Evolutionary conservation across 768 basidiomycete genomes (phyloP), one percentile per base, ranked within the genome.

Genomic region (Chlorophyllum brunneum): DNA sequence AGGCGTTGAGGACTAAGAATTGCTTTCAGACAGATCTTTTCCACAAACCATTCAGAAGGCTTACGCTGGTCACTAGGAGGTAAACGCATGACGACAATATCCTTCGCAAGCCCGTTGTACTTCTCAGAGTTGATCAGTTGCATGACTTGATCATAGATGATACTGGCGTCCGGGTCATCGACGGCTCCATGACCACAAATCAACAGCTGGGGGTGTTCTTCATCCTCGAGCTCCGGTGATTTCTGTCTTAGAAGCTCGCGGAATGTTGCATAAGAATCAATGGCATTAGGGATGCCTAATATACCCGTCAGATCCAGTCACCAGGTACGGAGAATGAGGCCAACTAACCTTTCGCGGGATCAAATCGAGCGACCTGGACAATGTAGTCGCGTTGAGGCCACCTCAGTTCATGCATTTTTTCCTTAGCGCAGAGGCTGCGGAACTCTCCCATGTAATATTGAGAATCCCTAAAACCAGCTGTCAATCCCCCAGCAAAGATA

Each of bases 101-200:
- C 85, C 56, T 77, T 70, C 2, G 77, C 63, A 57, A 78, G 84
- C 48, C 71, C 68, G 33, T 64, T 74, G 67, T 85, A 84, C 3
- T 73, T 69, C 8, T 74, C 73, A 0, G 74, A 74, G 45, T 65
- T 61, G 38, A 91, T 76, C 56, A 85, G 69, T 55, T 81, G 77
- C 63, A 86, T 77, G 56, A 85, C 75, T 63, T 90, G 78, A 58
- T 92, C 90, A 65, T 92, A 92, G 67, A 92, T 92, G 72, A 90
- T 89, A 68, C 85, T 90, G 11, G 92, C 92, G 73, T 97, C 92
- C 13, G 92, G 94, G 67, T 97, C 94, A 60, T 97, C 94, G 54
- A 97, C 92, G 23, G 88, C 88, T 48, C 92, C 92, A 65, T 97
- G 94, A 18, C 94, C 94, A 66, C 89, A 91, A 58, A 92, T 68